A percentile compares a stretch with the other conserved stretches of the same genome.
These are phyloP conservation scores for Sphagnum contortum DNA, from an alignment of 225 moss, liverwort and hornwort species.

Conservation along the genomic window DNA sequence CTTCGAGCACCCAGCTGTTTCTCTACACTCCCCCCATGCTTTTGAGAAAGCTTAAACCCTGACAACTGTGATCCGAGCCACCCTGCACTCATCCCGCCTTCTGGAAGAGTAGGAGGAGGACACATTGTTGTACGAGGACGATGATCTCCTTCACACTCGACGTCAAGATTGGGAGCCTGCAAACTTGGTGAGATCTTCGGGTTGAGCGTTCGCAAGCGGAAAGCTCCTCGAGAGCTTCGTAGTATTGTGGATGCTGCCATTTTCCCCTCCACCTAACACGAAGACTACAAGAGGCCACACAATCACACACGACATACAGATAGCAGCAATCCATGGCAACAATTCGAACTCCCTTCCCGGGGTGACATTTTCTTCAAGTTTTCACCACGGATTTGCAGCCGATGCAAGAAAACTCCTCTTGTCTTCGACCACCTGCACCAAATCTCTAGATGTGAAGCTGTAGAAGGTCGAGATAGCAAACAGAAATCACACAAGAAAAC, in stretches of 20 bases:
- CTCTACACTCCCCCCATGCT: conserved; percentile 1
- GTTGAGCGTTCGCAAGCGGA: conserved; percentile 4
- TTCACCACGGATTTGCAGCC: no score
- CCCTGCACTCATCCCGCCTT: neutral
- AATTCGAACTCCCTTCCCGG: no score
- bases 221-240: conserved; percentile 7
- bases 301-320: no score
- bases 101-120: neutral
- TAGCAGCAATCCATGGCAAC: no score
- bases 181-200: neutral
- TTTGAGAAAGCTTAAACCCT: no score
- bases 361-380: no score
- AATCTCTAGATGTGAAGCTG: no score
- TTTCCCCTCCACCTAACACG: neutral
- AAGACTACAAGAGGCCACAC: no score
- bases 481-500: no score
- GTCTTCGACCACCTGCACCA: no score
- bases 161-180: neutral
- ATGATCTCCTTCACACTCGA: neutral
- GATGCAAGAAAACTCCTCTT: no score
- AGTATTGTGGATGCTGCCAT: conserved; percentile 14
- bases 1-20: neutral
- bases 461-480: no score
- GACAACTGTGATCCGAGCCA: neutral
- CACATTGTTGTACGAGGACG: neutral